A percentile compares a stretch with the other conserved stretches of the same genome.
phyloP scores from a whole-genome alignment of 2,329 filamentous ascomycete species.

The Fusarium lateritium region DNA sequence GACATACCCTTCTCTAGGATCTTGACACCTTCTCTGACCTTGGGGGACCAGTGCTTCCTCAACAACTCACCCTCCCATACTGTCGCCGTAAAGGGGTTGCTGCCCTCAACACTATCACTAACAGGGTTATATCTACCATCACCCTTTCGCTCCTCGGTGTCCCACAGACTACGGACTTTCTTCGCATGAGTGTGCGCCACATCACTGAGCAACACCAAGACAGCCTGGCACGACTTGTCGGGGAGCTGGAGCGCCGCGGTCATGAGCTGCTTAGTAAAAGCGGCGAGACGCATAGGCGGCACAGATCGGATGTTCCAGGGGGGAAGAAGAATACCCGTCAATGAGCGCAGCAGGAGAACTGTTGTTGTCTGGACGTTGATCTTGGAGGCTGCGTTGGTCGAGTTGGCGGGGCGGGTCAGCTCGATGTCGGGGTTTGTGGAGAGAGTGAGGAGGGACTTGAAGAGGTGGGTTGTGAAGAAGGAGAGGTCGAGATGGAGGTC shows the following conservation, averaged over 20 bases:
- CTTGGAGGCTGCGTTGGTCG: slow-evolving; percentile 67
- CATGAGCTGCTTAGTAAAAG: slow-evolving; percentile 93
- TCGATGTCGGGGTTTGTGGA: slow-evolving; percentile 90
- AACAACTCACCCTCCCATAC: slow-evolving; percentile 95
- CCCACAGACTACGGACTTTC: slow-evolving; percentile 90
- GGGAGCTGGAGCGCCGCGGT: slow-evolving; percentile 86
- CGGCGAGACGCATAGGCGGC: slow-evolving; percentile 87
- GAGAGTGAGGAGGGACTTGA: slow-evolving; percentile 84
- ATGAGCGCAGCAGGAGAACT: slow-evolving; percentile 88
- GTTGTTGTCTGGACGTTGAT: slow-evolving; percentile 97
- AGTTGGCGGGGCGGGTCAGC: slow-evolving; percentile 67
- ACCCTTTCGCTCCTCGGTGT: slow-evolving; percentile 92
- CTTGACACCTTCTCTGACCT: slow-evolving; percentile 82
- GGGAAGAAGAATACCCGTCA: slow-evolving; percentile 86
- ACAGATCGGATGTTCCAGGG: slow-evolving; percentile 79
- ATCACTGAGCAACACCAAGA: slow-evolving; percentile 82
- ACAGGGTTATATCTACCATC: slow-evolving; percentile 88
- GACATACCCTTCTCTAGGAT: slow-evolving; percentile 77
- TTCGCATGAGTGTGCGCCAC: slow-evolving; percentile 85
- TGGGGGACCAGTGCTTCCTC: slow-evolving; percentile 87
- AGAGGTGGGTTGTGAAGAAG: slow-evolving; percentile 96
- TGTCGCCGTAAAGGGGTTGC: slow-evolving; percentile 91
- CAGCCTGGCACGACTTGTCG: slow-evolving; percentile 87
- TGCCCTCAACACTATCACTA: slow-evolving; percentile 82
- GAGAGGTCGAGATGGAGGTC: slow-evolving; percentile 90